These are phyloP conservation scores for Petasospora fabianii DNA, from an alignment of 1,139 yeast species.

Conservation along the genomic window DNA sequence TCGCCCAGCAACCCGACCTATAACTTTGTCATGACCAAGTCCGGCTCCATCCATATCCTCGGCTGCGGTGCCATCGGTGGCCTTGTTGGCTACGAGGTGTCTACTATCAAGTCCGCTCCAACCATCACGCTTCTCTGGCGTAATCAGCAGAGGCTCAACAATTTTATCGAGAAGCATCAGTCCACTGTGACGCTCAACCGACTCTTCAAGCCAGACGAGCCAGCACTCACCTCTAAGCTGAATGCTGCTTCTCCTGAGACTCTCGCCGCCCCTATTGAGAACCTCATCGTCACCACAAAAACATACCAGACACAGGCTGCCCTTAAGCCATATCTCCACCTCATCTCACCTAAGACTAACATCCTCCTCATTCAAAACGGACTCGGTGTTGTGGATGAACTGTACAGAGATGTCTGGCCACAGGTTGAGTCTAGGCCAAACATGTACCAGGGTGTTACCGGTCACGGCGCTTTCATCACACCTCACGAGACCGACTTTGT, in stretches of 20 bases:
- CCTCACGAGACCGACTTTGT: conserved; percentile 25
- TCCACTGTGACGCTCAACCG: conserved; percentile 30
- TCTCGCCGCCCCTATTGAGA: conserved; percentile 37
- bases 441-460: conserved; percentile 68
- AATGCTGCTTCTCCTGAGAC: conserved; percentile 29
- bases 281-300: conserved; percentile 66
- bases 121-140: conserved; percentile 24
- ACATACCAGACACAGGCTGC: conserved; percentile 54
- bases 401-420: conserved; percentile 60
- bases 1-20: too few species aligned
- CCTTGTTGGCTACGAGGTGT: conserved; percentile 24
- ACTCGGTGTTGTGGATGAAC: conserved; percentile 63
- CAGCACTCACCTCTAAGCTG: conserved; percentile 15
- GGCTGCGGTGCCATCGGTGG: conserved; percentile 29
- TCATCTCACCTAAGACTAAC: conserved; percentile 49
- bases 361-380: conserved; percentile 83
- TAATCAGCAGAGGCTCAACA: conserved; percentile 24
- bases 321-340: conserved; percentile 44
- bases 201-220: conserved; percentile 24
- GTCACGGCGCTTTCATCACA: conserved; percentile 68
- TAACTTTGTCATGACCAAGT: too few species aligned
- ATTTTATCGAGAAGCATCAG: conserved; percentile 27
- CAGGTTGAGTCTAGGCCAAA: conserved; percentile 44
- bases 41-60: conserved; percentile 19
- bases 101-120: conserved; percentile 18